Evolutionary conservation across 352 stramenopile species (phyloP).

Genomic region (Pythium rishiriense): DNA sequence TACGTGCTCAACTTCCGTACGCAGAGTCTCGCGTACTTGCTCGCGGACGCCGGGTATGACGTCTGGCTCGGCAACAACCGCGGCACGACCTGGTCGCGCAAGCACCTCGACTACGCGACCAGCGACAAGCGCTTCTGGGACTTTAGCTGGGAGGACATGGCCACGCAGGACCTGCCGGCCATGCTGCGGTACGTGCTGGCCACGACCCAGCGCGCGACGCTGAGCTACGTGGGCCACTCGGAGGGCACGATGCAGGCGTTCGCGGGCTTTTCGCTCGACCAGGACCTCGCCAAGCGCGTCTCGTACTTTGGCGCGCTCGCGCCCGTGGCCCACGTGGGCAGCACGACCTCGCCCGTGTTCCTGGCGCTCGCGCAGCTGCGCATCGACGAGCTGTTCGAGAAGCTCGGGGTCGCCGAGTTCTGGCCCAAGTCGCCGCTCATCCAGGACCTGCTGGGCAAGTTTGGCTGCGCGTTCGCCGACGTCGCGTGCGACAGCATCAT

Average conservation of each 20-base stretch:
- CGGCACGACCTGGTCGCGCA: slow-evolving; percentile 53
- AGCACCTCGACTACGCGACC: slow-evolving; percentile 47
- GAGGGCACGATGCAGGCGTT: slow-evolving; percentile 70
- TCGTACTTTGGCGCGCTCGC: slow-evolving; percentile 64
- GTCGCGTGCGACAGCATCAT: slow-evolving; percentile 43
- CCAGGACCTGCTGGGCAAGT: slow-evolving; percentile 45
- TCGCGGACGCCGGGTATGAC: slow-evolving; percentile 60
- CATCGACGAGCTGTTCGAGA: slow-evolving; percentile 45
- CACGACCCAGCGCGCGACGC: slow-evolving; percentile 34
- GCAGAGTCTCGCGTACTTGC: slow-evolving; percentile 58
- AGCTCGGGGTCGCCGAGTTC: slow-evolving; percentile 48
- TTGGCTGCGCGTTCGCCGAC: slow-evolving; percentile 43
- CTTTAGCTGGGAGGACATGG: slow-evolving; percentile 64
- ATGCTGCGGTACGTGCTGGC: slow-evolving; percentile 55
- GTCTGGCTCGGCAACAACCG: slow-evolving; percentile 71
- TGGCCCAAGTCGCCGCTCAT: slow-evolving; percentile 48
- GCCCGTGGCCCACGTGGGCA: slow-evolving; percentile 45
- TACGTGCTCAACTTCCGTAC: slow-evolving; percentile 62
- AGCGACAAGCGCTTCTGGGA: slow-evolving; percentile 52
- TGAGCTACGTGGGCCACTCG: slow-evolving; percentile 65
- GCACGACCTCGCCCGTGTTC: slow-evolving; percentile 49
- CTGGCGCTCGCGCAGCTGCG: slow-evolving; percentile 43
- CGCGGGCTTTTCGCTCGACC: slow-evolving; percentile 51
- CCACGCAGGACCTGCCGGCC: slow-evolving; percentile 47
- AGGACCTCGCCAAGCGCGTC: slow-evolving; percentile 58